Evolutionary conservation across 257 asterid genomes (phyloP), one percentile per base, ranked within the genome.

Genomic region (Plectranthus barbatus): DNA sequence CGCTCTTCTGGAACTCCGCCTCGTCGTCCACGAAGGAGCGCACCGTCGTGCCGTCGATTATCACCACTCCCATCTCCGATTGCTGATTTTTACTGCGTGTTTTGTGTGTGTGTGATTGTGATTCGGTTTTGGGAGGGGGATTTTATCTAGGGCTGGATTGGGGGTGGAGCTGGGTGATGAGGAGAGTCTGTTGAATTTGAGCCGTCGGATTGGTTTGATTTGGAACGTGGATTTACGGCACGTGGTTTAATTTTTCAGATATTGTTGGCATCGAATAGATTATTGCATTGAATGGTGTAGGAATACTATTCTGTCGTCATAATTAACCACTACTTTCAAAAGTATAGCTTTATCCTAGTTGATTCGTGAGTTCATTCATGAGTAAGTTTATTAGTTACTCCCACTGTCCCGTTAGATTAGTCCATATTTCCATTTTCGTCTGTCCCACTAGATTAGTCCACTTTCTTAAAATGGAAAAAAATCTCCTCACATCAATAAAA

Each of bases 1-100:
- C 70, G 66, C 81, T 70, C 36, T 79, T 84, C 64, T 72, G 60
- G 81, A 90, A 90, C 21, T 73, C 77, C 15, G 74, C 65, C 18
- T 78, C 95, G 83, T 90, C 79, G 71, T 74, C 47, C 0, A 84
- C 90, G 81, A 86, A 90, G 46, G 70, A 70, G 0, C 76, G 78
- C 23, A 90, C 86, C 0, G 95, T 86, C 41, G 91, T 76, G 4
- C 95, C 97, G 73, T 90, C 97, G 59, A 90, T 83, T 57, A 86
- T 81, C 47, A 90, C 87, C 1, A 90, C 85, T 9, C 88, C 94
- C 97, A 90, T 86, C 3, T 44, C 17, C 1, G 18, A 50, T 47
- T 53, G 17, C 12, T 10, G 47, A 36, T 56, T 7, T n/a, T 37
- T 2, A 13, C 44, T 21, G 69, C 18, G 60, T 60, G 12, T 1